These are phyloP conservation scores for Cryptosporidium felis DNA, from an alignment of 169 alveolate species.

Conservation along the genomic window DNA sequence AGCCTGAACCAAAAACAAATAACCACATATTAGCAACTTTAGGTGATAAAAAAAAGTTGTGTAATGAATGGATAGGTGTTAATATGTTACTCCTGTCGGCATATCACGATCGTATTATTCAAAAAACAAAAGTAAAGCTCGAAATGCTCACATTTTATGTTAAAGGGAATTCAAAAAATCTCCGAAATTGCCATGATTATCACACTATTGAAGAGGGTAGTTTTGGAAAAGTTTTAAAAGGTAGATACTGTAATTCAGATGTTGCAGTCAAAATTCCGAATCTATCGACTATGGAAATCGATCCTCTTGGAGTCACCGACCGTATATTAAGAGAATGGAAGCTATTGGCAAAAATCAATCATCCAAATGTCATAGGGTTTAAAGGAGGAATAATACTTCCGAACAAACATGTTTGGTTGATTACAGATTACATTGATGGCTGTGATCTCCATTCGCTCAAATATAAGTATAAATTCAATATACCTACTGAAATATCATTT, in stretches of 20 bases:
- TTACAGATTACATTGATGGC: conserved; percentile 83
- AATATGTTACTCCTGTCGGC: conserved; percentile 53
- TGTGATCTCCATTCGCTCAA: conserved; percentile 86
- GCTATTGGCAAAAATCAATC: conserved; percentile 82
- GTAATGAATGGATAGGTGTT: conserved; percentile 10
- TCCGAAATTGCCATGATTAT: not conserved
- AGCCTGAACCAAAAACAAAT: not conserved
- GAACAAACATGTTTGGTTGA: conserved; percentile 87
- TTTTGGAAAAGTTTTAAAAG: conserved; percentile 83
- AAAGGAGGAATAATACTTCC: conserved; percentile 88
- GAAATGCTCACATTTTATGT: conserved; percentile 35
- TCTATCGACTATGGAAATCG: conserved; percentile 81
- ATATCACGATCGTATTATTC: conserved; percentile 54
- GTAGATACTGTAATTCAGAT: conserved; percentile 77
- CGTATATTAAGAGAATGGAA: conserved; percentile 88
- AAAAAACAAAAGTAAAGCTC: conserved; percentile 33
- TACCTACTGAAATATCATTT: conserved; percentile 73
- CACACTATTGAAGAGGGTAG: conserved; percentile 78
- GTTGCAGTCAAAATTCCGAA: conserved; percentile 89
- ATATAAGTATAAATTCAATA: conserved; percentile 51
- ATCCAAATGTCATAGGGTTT: conserved; percentile 80
- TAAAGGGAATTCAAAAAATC: not conserved
- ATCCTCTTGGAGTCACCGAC: conserved; percentile 87
- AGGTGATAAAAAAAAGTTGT: not conserved
- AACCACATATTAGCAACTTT: not conserved